These are phyloP conservation scores for Lactarius indigo DNA, from an alignment of 768 basidiomycete genomes.

Conservation along the genomic window DNA sequence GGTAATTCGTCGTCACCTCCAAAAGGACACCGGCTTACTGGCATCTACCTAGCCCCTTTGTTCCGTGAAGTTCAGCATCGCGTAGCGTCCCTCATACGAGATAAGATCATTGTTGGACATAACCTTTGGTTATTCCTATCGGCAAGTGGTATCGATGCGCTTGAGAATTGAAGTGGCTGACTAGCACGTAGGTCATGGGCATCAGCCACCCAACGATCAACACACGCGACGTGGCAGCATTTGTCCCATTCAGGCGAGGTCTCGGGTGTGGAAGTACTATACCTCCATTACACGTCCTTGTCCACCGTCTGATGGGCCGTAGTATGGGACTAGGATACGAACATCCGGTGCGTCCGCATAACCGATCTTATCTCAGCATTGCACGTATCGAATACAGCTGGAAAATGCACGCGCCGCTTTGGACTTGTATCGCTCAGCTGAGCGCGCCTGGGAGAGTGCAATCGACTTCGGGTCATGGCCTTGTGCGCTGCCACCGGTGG, in stretches of 20 bases:
- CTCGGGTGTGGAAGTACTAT: constrained; percentile 31
- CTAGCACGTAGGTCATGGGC: constrained; percentile 42
- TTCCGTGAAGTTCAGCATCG: constrained; percentile 47
- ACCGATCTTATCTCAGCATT: background rate
- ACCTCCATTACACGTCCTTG: constrained; percentile 41
- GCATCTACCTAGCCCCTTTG: constrained; percentile 38
- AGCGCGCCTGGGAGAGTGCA: constrained; percentile 46
- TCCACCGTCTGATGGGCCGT: constrained; percentile 44
- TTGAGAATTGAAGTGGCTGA: constrained; percentile 9
- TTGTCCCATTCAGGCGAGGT: constrained; percentile 46
- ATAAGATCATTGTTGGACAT: constrained; percentile 56
- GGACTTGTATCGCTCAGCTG: constrained; percentile 50
- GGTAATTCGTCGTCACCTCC: constrained; percentile 32
- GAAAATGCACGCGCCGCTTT: constrained; percentile 49
- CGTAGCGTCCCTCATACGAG: constrained; percentile 41
- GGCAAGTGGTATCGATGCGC: constrained; percentile 32
- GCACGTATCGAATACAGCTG: constrained; percentile 33
- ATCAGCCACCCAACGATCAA: constrained; percentile 48
- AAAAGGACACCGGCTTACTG: background rate
- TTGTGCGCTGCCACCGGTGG: constrained; percentile 22
- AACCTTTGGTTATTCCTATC: constrained; percentile 52
- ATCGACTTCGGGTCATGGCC: constrained; percentile 49
- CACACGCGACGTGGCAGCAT: constrained; percentile 54
- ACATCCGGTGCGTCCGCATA: constrained; percentile 42
- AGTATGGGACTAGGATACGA: constrained; percentile 42